Percentiles rank a stretch among this genome's conserved stretches.
These are phyloP conservation scores for Zalaria sp. DNA, from an alignment of 2,329 filamentous ascomycete genomes.

Conservation along the genomic window DNA sequence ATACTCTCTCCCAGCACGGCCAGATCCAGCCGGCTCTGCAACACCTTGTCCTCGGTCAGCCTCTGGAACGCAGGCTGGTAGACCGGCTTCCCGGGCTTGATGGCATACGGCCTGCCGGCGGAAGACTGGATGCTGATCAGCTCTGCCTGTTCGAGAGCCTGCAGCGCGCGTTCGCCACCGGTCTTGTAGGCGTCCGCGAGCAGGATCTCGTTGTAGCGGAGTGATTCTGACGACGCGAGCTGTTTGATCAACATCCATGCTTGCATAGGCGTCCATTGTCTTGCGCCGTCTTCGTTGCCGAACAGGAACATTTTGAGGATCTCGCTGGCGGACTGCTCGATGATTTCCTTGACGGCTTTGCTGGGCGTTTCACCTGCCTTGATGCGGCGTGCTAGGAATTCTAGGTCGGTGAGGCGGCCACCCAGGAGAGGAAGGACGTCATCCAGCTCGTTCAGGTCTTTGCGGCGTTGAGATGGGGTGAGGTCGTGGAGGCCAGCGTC, in stretches of 20 bases:
- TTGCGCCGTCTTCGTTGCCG: conserved; percentile 38
- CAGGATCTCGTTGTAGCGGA: conserved; percentile 78
- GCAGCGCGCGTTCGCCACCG: conserved; percentile 61
- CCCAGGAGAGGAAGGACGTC: conserved; percentile 69
- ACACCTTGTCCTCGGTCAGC: conserved; percentile 55
- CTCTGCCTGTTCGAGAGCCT: conserved; percentile 70
- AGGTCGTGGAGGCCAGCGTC: conserved; percentile 26
- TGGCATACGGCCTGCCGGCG: conserved; percentile 62
- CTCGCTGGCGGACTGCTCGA: conserved; percentile 76
- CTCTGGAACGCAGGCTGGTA: conserved; percentile 70
- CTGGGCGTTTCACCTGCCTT: conserved; percentile 73
- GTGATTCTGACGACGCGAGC: conserved; percentile 50
- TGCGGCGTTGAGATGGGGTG: conserved; percentile 31
- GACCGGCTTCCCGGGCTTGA: conserved; percentile 73
- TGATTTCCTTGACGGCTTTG: conserved; percentile 73
- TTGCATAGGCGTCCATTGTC: conserved; percentile 69
- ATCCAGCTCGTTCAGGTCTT: conserved; percentile 60
- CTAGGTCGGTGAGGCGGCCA: conserved; percentile 86
- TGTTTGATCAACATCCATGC: conserved; percentile 79
- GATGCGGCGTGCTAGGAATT: conserved; percentile 82
- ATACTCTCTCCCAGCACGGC: conserved; percentile 54
- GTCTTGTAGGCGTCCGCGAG: conserved; percentile 61
- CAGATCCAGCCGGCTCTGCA: conserved; percentile 56
- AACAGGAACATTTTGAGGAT: conserved; percentile 89
- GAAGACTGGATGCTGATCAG: conserved; percentile 62